Conservation (phyloP, 495 filamentous ascomycete genomes). For the Venustampulla echinocandica region DNA sequence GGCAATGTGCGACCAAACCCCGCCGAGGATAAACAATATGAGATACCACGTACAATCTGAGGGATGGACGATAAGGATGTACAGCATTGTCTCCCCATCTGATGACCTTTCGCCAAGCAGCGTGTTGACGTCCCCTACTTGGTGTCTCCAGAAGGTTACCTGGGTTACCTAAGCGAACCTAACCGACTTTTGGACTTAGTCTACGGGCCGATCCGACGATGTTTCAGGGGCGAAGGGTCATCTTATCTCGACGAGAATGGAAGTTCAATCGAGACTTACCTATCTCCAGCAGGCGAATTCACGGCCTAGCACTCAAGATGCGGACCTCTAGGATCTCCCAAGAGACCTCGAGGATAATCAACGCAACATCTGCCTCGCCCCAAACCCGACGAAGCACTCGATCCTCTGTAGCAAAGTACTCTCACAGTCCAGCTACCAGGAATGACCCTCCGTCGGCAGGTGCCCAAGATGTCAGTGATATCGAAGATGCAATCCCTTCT, state of each 20-base stretch:
- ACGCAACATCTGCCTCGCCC: constrained; percentile 29
- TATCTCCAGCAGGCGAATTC: no score
- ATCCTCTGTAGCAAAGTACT: constrained; percentile 36
- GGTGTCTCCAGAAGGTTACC: no score
- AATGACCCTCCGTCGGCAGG: constrained; percentile 25
- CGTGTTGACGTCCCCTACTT: no score
- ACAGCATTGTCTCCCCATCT: background rate
- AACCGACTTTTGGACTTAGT: no score
- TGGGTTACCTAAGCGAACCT: no score
- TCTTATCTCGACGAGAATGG: no score
- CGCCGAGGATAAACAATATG: background rate
- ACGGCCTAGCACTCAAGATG: constrained; percentile 35
- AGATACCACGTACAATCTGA: constrained; percentile 1
- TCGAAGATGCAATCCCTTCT: constrained; percentile 15
- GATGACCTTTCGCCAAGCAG: no score
- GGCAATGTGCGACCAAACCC: no score
- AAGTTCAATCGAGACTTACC: no score
- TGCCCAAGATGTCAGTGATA: constrained; percentile 12
- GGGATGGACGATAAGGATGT: background rate
- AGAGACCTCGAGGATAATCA: constrained; percentile 47
- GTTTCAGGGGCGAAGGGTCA: no score
- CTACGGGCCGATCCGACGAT: no score
- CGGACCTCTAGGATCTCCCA: constrained; percentile 51
- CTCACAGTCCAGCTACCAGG: constrained; percentile 24
- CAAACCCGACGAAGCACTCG: constrained; percentile 39